Evolutionary conservation across 257 asterid species (phyloP).

Genomic region (Jacaranda copaia): DNA sequence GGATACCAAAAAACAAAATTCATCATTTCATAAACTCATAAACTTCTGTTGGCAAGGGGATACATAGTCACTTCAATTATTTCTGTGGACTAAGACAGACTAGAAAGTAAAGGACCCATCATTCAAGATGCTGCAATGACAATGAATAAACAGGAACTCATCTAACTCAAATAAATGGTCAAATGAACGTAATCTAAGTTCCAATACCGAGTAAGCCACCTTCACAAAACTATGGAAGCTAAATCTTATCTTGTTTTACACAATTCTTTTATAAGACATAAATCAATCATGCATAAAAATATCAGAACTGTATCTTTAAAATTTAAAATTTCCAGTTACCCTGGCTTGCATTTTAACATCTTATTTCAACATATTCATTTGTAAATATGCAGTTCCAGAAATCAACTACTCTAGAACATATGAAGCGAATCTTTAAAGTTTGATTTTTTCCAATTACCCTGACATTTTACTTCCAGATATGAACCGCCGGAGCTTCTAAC

Average conservation of each 20-base stretch:
- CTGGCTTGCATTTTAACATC: not conserved
- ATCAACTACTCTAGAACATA: not conserved
- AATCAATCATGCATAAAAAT: too few relatives aligned
- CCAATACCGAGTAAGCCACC: not conserved
- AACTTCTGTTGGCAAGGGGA: not conserved
- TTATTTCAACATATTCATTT: not conserved
- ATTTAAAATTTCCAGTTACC: not conserved
- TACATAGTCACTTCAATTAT: not conserved
- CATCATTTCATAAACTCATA: not conserved
- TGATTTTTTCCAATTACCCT: conserved; percentile 30
- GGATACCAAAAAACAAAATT: not conserved
- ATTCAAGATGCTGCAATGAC: not conserved
- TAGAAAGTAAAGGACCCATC: not conserved
- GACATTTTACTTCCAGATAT: conserved; percentile 42
- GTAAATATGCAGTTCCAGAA: not conserved
- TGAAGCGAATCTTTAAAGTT: not conserved
- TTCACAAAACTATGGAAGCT: not conserved
- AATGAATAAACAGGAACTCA: not conserved
- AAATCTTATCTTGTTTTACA: not conserved
- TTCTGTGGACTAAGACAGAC: not conserved
- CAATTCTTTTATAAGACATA: not conserved
- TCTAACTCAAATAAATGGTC: not conserved
- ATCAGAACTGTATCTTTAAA: not conserved
- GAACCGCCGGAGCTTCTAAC: conserved; percentile 33
- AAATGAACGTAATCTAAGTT: not conserved